A percentile compares a stretch with the other conserved stretches of the same genome.
Evolutionary conservation across 2,329 filamentous ascomycete species (phyloP).

Genomic region (Aureobasidium sp.): DNA sequence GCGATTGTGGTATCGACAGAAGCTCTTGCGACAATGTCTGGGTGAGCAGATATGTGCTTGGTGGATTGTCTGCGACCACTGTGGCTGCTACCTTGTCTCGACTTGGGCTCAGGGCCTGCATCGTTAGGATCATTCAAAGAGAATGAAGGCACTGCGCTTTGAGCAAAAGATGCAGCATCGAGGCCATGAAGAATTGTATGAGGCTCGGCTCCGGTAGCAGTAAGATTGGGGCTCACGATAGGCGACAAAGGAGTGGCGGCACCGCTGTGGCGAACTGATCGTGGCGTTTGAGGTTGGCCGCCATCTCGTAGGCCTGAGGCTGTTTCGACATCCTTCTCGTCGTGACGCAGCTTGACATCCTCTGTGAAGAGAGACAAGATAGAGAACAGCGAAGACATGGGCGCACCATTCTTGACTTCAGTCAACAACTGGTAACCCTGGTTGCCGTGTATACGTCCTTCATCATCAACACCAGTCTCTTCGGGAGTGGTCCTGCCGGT

Average conservation of each 20-base stretch:
- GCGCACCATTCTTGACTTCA: constrained; percentile 93
- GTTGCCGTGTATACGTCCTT: constrained; percentile 53
- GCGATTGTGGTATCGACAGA: constrained; percentile 96
- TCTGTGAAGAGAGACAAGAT: constrained; percentile 96
- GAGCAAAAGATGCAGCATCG: constrained; percentile 27
- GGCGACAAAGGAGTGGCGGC: constrained; percentile 29
- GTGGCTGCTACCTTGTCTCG: background rate
- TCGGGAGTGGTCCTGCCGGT: constrained; percentile 29
- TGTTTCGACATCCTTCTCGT: constrained; percentile 46
- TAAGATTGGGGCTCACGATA: constrained; percentile 27
- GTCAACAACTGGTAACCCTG: constrained; percentile 92
- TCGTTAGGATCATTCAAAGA: constrained; percentile 49
- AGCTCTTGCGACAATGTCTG: constrained; percentile 92
- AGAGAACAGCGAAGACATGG: constrained; percentile 97
- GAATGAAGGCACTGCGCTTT: constrained; percentile 58
- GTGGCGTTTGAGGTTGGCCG: background rate
- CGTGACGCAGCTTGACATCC: constrained; percentile 70
- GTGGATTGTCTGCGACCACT: constrained; percentile 17
- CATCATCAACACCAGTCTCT: constrained; percentile 47
- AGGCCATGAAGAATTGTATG: constrained; percentile 11
- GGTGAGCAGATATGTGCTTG: constrained; percentile 70
- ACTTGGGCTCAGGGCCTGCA: background rate
- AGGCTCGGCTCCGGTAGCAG: constrained; percentile 13
- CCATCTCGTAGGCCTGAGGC: constrained; percentile 26
- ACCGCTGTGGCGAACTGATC: background rate